Evolutionary conservation across 2,329 filamentous ascomycete species (phyloP), one percentile per base, ranked within the genome.

Genomic region (Volutella citrinella): DNA sequence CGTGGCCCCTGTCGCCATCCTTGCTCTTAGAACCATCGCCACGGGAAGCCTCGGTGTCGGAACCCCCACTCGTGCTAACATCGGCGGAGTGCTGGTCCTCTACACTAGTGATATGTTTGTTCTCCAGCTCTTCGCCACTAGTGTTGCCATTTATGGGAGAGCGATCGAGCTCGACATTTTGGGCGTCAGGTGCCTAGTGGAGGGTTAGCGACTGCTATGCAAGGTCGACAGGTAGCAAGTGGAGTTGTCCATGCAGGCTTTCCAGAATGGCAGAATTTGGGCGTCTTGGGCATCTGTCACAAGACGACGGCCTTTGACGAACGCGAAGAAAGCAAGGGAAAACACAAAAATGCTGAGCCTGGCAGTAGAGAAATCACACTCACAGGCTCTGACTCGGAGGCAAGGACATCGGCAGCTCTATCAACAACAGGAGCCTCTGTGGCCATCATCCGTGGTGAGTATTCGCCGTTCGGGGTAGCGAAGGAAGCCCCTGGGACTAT

Each of bases 31-130:
- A 59, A 60, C 68, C 46, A 60, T 78, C 76, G 31, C 67, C 66
- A 51, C 77, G 78, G 42, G 80, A 81, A 48, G 79, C 76, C 57
- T 90, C 86, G 24, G 79, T 87, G 63, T 90, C 86, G 36, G 86
- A 90, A 50, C 80, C 82, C 48, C 82, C 84, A 58, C 80, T 87
- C 45, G 78, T 70, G 57, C 84, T 87, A 43, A 78, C 79, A 51
- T 83, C 78, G 46, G 77, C 71, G 39, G 80, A 83, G 56, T 74
- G 72, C 45, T 74, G 67, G 53, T 80, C 70, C 52, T 83, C 79
- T 42, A 78, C 68, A 41, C 66, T 70, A 55, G 67, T 65, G 54
- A 77, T 73, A 54, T 72, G 72, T 60, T 75, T 79, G 54, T 76
- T 74, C 50, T 71, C 74, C 47, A 71, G 63, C 40, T 77, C 75